Evolutionary conservation across 192 early-diverging fungal species (phyloP), one percentile per base, ranked within the genome.

Genomic region (Diversispora epigaea): DNA sequence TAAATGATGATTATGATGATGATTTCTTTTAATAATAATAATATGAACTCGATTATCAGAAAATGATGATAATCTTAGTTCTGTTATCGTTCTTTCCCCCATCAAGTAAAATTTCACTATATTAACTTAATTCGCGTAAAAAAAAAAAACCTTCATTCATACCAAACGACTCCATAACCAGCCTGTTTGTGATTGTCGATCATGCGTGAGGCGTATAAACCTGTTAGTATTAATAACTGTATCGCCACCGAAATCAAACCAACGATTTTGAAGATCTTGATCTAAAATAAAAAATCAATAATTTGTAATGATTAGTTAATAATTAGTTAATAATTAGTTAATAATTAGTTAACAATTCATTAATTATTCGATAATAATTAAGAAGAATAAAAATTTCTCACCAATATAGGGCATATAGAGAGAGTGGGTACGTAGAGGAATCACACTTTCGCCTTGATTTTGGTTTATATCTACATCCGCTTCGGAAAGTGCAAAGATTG

Each of bases 211-310:
- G 6, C 98, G 92, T 58, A 99, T 88, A 68, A 91, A 88, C 58
- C 83, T 82, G 80, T 94, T 91, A 39, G 95, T 92, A 77, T 99
- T 92, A 76, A 99, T 87, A 45, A 95, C 81, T 22, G 96, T 78
- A 80, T 96, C 93, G 67, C 93, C 96, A 54, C 95, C 95, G 88
- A 92, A 98, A 78, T 99, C 93, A 86, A 94, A 99, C 88, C 94
- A 93, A 77, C 94, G 88, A 82, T 87, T 90, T 72, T 91, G 86
- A 74, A 92, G 86, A 32, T 89, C 91, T 79, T 92, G 87, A 82
- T 93, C 92, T 85, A 73, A 64, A 64, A 43, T n/a, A 32, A 32
- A 32, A 32, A 32, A 32, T 32, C 2, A 32, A 32, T 32, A 32
- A 32, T 32, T 32, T 32, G 25, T 0, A 32, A 32, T 32, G 2